Conservation (phyloP, 768 basidiomycete species). For the Termitomyces sp. region DNA sequence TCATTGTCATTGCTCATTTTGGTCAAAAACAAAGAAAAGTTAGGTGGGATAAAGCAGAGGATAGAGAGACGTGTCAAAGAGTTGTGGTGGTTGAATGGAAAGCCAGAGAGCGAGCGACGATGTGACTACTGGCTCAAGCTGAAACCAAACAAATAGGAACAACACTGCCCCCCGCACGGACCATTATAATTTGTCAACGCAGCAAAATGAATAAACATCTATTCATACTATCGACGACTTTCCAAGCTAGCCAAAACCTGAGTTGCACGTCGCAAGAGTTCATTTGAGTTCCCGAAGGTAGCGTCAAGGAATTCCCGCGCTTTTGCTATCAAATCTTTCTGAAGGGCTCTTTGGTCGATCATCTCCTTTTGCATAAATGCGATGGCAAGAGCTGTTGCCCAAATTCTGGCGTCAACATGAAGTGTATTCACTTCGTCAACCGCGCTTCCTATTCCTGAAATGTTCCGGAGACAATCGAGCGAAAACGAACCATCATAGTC, state of each 20-base stretch:
- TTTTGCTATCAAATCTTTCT: constrained; percentile 37
- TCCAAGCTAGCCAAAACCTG: background rate
- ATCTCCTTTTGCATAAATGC: constrained; percentile 39
- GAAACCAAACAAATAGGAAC: constrained; percentile 19
- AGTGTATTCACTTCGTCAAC: constrained; percentile 23
- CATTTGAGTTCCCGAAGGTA: constrained; percentile 11
- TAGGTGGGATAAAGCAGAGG: background rate
- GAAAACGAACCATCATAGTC: constrained; percentile 45
- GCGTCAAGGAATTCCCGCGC: constrained; percentile 29
- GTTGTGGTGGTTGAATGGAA: constrained; percentile 20
- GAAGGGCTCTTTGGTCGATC: constrained; percentile 30
- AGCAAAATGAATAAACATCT: background rate
- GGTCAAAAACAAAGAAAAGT: constrained; percentile 16
- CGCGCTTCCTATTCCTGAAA: constrained; percentile 30
- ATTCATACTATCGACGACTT: background rate
- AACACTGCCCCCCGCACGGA: constrained; percentile 27
- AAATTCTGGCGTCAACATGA: constrained; percentile 28
- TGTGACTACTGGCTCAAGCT: constrained; percentile 18
- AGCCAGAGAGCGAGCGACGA: constrained; percentile 11
- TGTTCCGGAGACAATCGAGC: constrained; percentile 19
- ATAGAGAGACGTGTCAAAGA: constrained; percentile 11
- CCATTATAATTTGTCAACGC: constrained; percentile 10
- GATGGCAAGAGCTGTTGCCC: constrained; percentile 43
- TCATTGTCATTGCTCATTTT: constrained; percentile 85
- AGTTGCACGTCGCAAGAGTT: constrained; percentile 13